Conservation (phyloP, 202 grass and related monocot genomes). For the Setaria italica region DNA sequence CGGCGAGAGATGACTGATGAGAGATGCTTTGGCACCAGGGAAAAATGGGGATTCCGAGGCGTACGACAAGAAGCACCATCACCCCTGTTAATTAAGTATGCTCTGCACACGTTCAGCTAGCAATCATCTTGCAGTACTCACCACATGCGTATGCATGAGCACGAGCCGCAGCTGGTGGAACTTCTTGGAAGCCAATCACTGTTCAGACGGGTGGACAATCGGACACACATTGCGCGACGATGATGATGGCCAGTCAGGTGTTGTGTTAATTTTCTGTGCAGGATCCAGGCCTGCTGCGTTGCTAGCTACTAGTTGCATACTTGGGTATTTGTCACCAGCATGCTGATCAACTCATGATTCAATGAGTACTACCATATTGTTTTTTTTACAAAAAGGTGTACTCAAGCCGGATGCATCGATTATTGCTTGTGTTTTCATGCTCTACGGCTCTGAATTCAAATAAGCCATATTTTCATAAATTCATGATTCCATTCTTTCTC, state of each 20-base stretch:
- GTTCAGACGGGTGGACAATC: not conserved
- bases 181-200: slow-evolving; percentile 22
- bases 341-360: too few species aligned
- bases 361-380: too few species aligned
- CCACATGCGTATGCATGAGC: slow-evolving; percentile 36
- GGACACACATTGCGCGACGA: not conserved
- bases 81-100: not conserved
- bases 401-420: too few species aligned
- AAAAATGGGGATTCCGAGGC: slow-evolving; percentile 23
- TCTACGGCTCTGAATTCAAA: too few species aligned
- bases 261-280: not conserved
- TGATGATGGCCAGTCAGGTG: not conserved
- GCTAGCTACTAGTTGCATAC: too few species aligned
- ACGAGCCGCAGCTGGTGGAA: slow-evolving; percentile 6
- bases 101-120: slow-evolving; percentile 20
- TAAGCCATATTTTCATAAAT: too few species aligned
- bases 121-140: not conserved
- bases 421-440: too few species aligned
- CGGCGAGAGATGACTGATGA: not conserved
- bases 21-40: not conserved
- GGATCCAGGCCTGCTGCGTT: not conserved
- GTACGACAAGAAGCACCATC: not conserved
- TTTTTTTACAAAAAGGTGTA: too few species aligned
- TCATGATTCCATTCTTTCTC: too few species aligned
- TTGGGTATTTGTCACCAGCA: too few species aligned